phyloP scores from a whole-genome alignment of 2,329 filamentous ascomycete genomes.

The Gnomoniopsis sp. region DNA sequence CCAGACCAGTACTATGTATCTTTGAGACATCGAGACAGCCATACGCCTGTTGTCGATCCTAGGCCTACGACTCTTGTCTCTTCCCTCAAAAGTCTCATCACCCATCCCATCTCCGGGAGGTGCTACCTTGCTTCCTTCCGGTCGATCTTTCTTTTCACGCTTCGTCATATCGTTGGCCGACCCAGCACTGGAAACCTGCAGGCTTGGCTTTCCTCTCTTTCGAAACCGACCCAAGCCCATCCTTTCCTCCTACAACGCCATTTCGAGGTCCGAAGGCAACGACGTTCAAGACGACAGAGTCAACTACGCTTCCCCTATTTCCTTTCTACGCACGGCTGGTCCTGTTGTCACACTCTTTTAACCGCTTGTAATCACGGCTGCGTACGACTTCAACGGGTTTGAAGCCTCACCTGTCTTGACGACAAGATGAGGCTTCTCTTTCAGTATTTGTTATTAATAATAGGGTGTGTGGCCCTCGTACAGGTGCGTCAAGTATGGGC shows the following conservation, averaged over 20 bases:
- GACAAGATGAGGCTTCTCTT: constrained; percentile 11
- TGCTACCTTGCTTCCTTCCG: background rate
- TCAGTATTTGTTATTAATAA: constrained; percentile 12
- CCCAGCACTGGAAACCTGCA: constrained; percentile 5
- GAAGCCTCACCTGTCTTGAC: constrained; percentile 9
- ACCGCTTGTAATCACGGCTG: background rate
- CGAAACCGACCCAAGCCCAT: constrained; percentile 4
- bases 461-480: constrained; percentile 10
- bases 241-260: background rate
- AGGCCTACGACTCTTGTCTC: background rate
- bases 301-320: background rate
- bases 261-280: constrained; percentile 2
- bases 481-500: constrained; percentile 7
- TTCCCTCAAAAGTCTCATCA: constrained; percentile 1
- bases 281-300: background rate
- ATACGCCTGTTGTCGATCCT: background rate
- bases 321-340: constrained; percentile 14
- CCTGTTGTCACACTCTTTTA: constrained; percentile 16
- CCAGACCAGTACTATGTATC: background rate
- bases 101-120: constrained; percentile 11
- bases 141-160: constrained; percentile 11
- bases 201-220: constrained; percentile 15
- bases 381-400: background rate
- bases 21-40: background rate
- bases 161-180: constrained; percentile 1